Conservation (phyloP, 208 protist species). For the Wallacemonas sp. region DNA sequence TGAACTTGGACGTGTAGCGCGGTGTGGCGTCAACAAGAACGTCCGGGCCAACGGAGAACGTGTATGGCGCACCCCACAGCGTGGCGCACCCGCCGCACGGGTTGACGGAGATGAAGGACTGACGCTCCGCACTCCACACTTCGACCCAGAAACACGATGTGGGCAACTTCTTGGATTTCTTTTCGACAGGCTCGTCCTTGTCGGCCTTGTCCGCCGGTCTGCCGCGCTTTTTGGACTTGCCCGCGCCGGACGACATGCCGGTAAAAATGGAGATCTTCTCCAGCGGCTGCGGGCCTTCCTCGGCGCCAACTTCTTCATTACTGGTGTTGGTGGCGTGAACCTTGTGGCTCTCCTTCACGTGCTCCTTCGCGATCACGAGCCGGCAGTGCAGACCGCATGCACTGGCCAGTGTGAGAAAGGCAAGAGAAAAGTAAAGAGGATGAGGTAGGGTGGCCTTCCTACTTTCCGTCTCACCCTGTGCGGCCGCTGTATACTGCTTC, state of each 20-base stretch:
- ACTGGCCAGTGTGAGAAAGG: conserved; percentile 57
- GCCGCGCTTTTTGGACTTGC: conserved; percentile 24
- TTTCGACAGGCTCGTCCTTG: conserved; percentile 20
- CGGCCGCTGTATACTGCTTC: background rate
- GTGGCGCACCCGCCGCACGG: conserved; percentile 72
- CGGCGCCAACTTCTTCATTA: too few species aligned
- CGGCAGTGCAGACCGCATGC: conserved; percentile 44
- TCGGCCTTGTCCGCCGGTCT: conserved; percentile 8
- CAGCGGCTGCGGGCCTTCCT: conserved; percentile 13
- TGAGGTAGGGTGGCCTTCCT: conserved; percentile 34
- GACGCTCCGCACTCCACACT: conserved; percentile 83
- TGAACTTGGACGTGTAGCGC: conserved; percentile 87
- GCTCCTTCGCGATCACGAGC: conserved; percentile 43
- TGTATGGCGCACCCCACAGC: conserved; percentile 85
- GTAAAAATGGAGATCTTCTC: conserved; percentile 47
- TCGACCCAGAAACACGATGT: conserved; percentile 88
- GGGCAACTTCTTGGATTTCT: conserved; percentile 55
- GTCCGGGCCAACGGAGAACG: conserved; percentile 73
- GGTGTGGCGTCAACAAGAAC: conserved; percentile 74
- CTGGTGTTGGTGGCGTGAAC: background rate
- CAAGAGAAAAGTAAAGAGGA: conserved; percentile 50
- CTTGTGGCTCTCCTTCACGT: conserved; percentile 19
- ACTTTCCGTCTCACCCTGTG: background rate
- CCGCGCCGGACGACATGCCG: conserved; percentile 4
- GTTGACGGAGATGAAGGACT: conserved; percentile 84